Base-by-base conservation (phyloP, 2,329 filamentous ascomycete species). In the Rachicladosporium sp. region DNA sequence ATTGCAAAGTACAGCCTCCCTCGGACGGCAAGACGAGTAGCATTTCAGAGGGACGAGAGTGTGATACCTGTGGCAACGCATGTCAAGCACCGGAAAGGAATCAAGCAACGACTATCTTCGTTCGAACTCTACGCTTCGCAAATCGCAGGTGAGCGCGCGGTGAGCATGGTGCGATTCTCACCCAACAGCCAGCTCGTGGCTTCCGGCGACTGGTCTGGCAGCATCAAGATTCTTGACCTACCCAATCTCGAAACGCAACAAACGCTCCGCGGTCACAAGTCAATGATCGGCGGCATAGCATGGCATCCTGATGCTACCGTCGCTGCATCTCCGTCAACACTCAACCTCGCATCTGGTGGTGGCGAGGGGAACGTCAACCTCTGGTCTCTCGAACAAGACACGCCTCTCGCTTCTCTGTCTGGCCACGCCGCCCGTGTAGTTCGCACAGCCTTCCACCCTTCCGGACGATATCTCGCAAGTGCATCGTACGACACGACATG, bases 401-500 rank as follows among this genome's bases (percentile, higher is more conserved):
- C 84, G 1, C 91, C 91, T 0, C 58, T 95, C 3, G 74, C 82
- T 0, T 93, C 83, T 0, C 69, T 96, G 0, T 73, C 79, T 15
- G 91, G 89, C 1, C 91, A 98, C 56, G 79, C 75, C 4, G 83
- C 82, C 39, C 80, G 91, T 45, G 87, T 98, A 6, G 94, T 87
- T 52, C 78, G 89, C 41, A 81, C 93, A 9, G 91, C 94, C 43
- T 94, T 96, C 55, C 91, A 98, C 50, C 91, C 91, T 0, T 93
- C 85, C 0, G 89, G 89, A 3, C 74, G 74, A 45, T 96, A 89
- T 54, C 69, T 96, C 4, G 91, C 89, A 4, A 94, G 88, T 1
- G 91, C 91, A 5, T 94, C 87, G 0, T 91, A 91, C 53, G 91
- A 98, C 57, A 94, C 87, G 2, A 94, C 91, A 0, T 98, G 91